Evolutionary conservation across 73 alveolate genomes (phyloP).

Genomic region (Tetrahymena thermophila): DNA sequence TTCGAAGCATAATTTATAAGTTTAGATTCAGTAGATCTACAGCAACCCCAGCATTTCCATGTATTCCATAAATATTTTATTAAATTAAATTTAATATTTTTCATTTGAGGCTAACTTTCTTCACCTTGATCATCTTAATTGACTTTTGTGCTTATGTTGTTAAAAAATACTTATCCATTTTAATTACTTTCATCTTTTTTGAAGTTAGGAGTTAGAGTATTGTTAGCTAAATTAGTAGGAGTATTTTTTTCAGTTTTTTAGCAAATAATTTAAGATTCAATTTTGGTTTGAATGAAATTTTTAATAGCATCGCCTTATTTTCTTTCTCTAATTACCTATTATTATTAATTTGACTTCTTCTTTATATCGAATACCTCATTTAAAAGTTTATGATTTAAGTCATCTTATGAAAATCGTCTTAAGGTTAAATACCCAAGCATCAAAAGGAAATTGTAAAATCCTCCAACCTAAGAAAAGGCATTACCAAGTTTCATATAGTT

Average conservation of each 20-base stretch:
- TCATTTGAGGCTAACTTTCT: neutral
- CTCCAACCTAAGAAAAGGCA: neutral
- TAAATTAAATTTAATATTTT: neutral
- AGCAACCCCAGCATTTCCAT: neutral
- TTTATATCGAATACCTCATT: neutral
- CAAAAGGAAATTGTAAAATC: neutral
- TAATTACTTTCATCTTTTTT: neutral
- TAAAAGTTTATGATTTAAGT: neutral
- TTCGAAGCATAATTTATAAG: neutral
- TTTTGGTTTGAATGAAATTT: no score
- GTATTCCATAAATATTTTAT: neutral
- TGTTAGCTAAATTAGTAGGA: neutral
- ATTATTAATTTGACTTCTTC: neutral
- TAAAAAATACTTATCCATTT: neutral
- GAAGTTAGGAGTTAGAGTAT: neutral
- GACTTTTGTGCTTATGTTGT: neutral
- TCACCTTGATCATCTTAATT: neutral
- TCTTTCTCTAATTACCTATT: neutral
- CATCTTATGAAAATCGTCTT: neutral
- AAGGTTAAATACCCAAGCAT: neutral
- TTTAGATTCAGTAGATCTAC: neutral
- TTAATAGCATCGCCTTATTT: neutral
- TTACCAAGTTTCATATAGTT: neutral
- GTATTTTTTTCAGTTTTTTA: neutral
- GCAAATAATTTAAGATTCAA: no score